A percentile compares a stretch with the other conserved stretches of the same genome.
These are phyloP conservation scores for Pseudocercospora crystallina DNA, from an alignment of 2,329 filamentous ascomycete species.

Conservation along the genomic window DNA sequence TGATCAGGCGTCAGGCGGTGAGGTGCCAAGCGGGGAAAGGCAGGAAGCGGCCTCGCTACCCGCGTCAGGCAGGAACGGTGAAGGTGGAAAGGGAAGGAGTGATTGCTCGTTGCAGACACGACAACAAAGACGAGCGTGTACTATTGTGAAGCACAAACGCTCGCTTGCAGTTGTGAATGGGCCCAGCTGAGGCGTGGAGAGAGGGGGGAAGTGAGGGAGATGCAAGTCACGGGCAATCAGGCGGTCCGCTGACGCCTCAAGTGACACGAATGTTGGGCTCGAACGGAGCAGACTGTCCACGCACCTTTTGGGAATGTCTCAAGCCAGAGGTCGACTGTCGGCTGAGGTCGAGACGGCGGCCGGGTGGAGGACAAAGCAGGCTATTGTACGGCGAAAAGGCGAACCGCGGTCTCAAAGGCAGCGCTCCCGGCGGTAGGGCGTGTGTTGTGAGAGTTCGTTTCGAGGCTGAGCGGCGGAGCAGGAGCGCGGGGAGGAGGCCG, in stretches of 20 bases:
- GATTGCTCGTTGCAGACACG: background rate
- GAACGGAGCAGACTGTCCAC: background rate
- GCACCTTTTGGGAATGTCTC: background rate
- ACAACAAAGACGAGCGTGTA: background rate
- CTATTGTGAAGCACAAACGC: no score
- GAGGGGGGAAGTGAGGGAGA: slow-evolving; percentile 5
- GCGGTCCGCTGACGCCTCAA: no score
- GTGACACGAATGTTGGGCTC: no score
- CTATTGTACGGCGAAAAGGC: slow-evolving; percentile 8
- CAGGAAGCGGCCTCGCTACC: background rate
- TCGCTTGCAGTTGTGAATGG: slow-evolving; percentile 1
- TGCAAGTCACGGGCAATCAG: background rate
- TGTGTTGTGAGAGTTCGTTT: no score
- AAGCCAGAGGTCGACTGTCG: slow-evolving; percentile 7
- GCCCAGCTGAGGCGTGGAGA: background rate
- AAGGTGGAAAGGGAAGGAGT: background rate
- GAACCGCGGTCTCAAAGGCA: slow-evolving; percentile 4
- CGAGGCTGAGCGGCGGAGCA: background rate
- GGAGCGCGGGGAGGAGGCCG: background rate
- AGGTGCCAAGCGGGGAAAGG: slow-evolving; percentile 1
- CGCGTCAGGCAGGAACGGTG: background rate
- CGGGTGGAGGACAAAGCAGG: background rate
- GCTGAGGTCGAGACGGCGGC: background rate
- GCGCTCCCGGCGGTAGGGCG: background rate
- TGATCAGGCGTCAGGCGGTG: slow-evolving; percentile 3